Base-by-base conservation (phyloP, 1,284 basidiomycete genomes). In the Cryptococcus sp. region DNA sequence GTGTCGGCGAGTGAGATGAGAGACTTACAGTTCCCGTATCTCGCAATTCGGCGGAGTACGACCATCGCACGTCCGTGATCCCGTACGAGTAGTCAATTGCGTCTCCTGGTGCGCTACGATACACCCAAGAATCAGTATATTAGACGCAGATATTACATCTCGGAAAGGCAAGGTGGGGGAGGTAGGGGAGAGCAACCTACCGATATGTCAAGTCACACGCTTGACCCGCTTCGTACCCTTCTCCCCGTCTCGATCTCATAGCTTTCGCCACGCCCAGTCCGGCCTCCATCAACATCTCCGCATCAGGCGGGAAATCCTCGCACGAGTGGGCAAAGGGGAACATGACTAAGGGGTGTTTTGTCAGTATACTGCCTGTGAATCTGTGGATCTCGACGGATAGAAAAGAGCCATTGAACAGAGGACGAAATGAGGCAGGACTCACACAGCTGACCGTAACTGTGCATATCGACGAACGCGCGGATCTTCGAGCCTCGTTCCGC, bases 371-470 rank as follows among this genome's bases (percentile, higher is more conserved):
- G 16, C 20, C 41, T 13, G 6, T 44, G 41, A 35, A 10, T 31
- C 27, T 31, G 27, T 31, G 5, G 10, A 10, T 31, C 27, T n/a
- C 19, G 10, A 17, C 15, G 40, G 8, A 19, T n/a, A 13, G 20
- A 25, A 15, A 57, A 23, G 23, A 50, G 38, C 31, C 15, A 11
- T 25, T 17, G 5, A 16, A 46, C 48, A 20, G 15, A 19, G 41
- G 25, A 48, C n/a, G 46, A 47, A n/a, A 45, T 15, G 7, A 47
- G 17, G 5, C n/a, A 4, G 6, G 17, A 54, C 87, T 62, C 67
- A 91, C 89, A 73, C 81, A 90, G 86, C 74, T 94, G 90, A 0
- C 90, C 90, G 71, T 92, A 93, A 66, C 85, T 88, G 65, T 92
- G 83, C 57, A 93, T 72, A 75, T 93, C 90, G 22, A 93, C 61